Evolutionary conservation across 176 grass and related monocot species (phyloP), one percentile per base, ranked within the genome.

Genomic region (Lolium multiflorum): DNA sequence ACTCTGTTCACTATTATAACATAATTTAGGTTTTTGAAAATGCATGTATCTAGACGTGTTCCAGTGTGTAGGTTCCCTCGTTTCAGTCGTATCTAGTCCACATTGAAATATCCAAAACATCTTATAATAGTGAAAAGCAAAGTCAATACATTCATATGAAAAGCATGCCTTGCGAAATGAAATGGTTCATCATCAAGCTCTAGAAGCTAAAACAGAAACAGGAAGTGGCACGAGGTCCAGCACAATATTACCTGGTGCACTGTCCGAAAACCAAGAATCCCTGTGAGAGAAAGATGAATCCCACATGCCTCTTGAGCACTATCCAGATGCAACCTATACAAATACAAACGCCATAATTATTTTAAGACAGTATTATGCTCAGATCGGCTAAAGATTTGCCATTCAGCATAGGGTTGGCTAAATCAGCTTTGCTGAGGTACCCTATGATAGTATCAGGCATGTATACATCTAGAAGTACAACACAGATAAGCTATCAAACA

Each of bases 241-340:
- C 12, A 65, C 61, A 91, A 58, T 65, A 51, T 35, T 50, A 98
- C 96, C 96, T 98, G 96, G 88, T 98, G 88, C 86, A 94, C 89
- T 86, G 96, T 98, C 80, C 96, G 91, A 90, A 94, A 95, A 4
- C 96, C 93, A 85, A 98, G 91, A 80, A 95, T 83, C 31, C 31
- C 31, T 35, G 31, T 35, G 31, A 35, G 31, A 35, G 31, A 35
- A 35, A 35, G 31, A 35, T 35, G 31, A 35, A 35, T 35, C 31
- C 31, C 31, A 35, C 31, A 35, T 35, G 31, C 31, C 31, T 35
- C 31, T 35, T 35, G 31, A 35, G 31, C 31, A 35, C 31, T 35
- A 35, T 35, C 2, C 31, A 35, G 31, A 95, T 98, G 88, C 64
- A 87, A 87, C 85, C 96, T 98, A 83, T 73, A 56, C 49, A 70